phyloP scores from a whole-genome alignment of 140 eudicot genomes.

The Oenanthe javanica region DNA sequence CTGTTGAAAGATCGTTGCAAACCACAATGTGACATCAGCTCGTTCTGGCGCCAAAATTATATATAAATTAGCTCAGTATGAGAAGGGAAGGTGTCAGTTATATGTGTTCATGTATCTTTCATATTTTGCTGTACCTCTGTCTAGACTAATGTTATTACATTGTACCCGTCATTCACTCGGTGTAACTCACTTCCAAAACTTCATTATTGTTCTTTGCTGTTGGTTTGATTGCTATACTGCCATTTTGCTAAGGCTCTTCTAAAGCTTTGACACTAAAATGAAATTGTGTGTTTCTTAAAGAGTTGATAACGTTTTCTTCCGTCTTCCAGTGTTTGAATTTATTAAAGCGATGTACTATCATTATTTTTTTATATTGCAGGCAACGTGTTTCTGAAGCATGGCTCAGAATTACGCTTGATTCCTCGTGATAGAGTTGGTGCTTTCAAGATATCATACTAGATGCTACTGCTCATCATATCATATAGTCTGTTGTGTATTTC shows the following conservation, averaged over 20 bases:
- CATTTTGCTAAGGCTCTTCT: not conserved
- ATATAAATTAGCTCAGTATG: not conserved
- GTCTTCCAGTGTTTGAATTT: not conserved
- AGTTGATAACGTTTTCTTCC: not conserved
- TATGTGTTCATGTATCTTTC: not conserved
- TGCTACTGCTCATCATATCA: not conserved
- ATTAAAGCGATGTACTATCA: not conserved
- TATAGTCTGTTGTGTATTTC: not conserved
- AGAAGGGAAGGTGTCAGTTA: not conserved
- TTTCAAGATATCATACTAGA: conserved; percentile 2
- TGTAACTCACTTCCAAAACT: not conserved
- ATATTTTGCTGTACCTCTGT: not conserved
- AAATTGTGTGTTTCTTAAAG: not conserved
- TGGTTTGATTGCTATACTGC: not conserved
- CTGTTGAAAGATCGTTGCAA: not conserved
- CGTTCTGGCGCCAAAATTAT: not conserved
- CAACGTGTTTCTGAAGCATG: conserved; percentile 90
- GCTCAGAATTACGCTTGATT: conserved; percentile 85
- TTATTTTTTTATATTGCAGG: conserved; percentile 36
- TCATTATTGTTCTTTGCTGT: not conserved
- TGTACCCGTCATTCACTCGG: too few relatives aligned
- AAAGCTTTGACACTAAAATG: not conserved
- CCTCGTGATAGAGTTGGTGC: conserved; percentile 98
- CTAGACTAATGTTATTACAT: not conserved
- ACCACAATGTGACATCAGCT: not conserved